phyloP scores from a whole-genome alignment of 176 grass and related monocot genomes.

The Hsuehochloa calcarea region DNA sequence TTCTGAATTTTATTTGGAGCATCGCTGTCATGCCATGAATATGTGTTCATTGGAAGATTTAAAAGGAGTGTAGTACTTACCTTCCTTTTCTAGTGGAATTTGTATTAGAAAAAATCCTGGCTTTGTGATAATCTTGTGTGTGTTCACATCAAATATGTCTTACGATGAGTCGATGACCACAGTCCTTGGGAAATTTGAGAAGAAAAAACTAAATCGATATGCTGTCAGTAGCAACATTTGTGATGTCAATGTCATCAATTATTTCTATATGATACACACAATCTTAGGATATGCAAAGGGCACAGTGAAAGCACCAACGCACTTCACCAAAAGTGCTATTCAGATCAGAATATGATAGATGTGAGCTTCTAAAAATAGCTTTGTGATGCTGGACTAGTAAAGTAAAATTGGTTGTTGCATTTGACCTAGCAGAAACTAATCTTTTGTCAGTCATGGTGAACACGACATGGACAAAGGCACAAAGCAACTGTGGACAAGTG shows the following conservation, averaged over 20 bases:
- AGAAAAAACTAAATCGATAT: neutral
- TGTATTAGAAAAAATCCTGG: neutral
- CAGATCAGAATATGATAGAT: neutral
- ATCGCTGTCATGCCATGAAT: neutral
- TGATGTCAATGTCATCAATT: neutral
- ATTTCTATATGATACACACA: neutral
- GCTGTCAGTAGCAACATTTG: neutral
- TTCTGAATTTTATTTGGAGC: constrained; percentile 10
- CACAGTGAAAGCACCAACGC: neutral
- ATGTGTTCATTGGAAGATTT: neutral
- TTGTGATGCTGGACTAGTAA: neutral
- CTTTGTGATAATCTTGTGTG: neutral
- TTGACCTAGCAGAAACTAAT: neutral
- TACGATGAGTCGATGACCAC: neutral
- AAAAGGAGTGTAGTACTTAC: neutral
- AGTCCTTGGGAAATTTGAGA: neutral
- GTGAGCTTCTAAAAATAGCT: neutral
- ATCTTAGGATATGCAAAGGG: neutral
- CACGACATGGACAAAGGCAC: neutral
- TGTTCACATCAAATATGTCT: constrained; percentile 11
- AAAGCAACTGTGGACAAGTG: constrained; percentile 13
- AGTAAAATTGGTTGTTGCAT: neutral
- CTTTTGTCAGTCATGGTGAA: neutral
- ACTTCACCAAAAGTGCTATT: neutral
- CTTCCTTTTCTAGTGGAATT: neutral